Conservation (phyloP, 148 eudicot genomes). For the Cornus controversa region DNA sequence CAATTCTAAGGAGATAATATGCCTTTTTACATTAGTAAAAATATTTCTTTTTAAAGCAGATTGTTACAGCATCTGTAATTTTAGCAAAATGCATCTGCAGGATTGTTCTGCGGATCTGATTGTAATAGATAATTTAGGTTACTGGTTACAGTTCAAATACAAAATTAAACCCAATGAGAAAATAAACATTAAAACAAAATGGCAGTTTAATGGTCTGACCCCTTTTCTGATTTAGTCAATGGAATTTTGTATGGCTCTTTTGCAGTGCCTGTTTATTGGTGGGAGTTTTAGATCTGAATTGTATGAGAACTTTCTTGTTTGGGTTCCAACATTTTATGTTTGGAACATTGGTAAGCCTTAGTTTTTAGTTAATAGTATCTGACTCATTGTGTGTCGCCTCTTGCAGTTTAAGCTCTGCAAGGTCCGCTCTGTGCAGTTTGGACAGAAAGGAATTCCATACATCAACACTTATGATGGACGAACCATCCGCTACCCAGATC, state of each 20-base stretch:
- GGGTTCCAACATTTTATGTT: too few relatives aligned
- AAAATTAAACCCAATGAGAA: neutral
- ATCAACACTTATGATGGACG: conserved; percentile 61
- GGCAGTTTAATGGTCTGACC: neutral
- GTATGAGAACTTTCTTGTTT: neutral
- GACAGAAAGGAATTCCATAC: conserved; percentile 58
- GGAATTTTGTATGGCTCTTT: neutral
- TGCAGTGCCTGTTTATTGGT: too few relatives aligned
- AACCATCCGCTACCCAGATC: conserved; percentile 60
- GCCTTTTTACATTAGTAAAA: neutral
- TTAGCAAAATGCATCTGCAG: neutral
- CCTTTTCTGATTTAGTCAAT: neutral
- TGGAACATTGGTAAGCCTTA: neutral
- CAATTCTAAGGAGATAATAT: neutral
- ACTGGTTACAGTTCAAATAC: too few relatives aligned
- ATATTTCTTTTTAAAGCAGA: neutral
- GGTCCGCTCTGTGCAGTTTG: conserved; percentile 55
- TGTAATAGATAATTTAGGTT: neutral
- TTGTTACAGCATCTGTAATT: neutral
- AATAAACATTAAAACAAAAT: too few relatives aligned
- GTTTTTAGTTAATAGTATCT: neutral
- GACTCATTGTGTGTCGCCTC: neutral
- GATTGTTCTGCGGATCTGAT: neutral
- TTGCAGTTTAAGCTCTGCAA: conserved; percentile 65
- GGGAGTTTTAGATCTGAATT: neutral